Evolutionary conservation across 495 filamentous ascomycete genomes (phyloP).

Genomic region (Xanthoparmelia taractica): DNA sequence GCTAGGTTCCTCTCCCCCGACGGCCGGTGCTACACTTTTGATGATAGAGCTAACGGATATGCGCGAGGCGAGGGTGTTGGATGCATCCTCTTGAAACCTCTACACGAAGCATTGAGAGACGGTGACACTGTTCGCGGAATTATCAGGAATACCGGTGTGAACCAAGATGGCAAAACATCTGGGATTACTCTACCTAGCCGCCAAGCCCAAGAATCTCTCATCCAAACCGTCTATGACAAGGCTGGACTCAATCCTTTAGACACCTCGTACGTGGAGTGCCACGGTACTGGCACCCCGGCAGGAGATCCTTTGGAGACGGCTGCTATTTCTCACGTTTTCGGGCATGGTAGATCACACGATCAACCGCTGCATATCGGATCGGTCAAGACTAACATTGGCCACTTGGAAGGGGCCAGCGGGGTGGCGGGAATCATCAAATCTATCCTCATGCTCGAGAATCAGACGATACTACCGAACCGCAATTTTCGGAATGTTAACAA

Average conservation of each 20-base stretch:
- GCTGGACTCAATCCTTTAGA: conserved; percentile 11
- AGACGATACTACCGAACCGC: background rate
- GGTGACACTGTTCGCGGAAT: conserved; percentile 43
- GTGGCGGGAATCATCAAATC: conserved; percentile 36
- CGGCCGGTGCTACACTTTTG: conserved; percentile 42
- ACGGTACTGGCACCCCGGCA: conserved; percentile 14
- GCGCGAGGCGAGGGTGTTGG: conserved; percentile 40
- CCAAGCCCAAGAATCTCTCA: conserved; percentile 15
- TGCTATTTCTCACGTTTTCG: conserved; percentile 7
- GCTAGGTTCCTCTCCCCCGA: conserved; percentile 28
- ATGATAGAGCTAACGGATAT: conserved; percentile 36
- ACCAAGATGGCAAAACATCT: conserved; percentile 31
- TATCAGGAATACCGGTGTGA: conserved; percentile 21
- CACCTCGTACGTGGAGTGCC: conserved; percentile 26
- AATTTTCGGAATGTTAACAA: background rate
- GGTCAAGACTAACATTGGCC: conserved; percentile 38
- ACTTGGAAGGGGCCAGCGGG: conserved; percentile 33
- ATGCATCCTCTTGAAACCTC: conserved; percentile 36
- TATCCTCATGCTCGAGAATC: conserved; percentile 9
- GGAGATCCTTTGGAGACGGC: conserved; percentile 16
- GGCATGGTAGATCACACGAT: background rate
- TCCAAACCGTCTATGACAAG: conserved; percentile 25
- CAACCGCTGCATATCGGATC: conserved; percentile 28
- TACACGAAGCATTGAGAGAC: conserved; percentile 33
- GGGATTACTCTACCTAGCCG: conserved; percentile 18